Percentiles rank a stretch among this genome's conserved stretches.
Conservation (phyloP, 805 yeast species). For the Tetrapisispora pingtungensis region DNA sequence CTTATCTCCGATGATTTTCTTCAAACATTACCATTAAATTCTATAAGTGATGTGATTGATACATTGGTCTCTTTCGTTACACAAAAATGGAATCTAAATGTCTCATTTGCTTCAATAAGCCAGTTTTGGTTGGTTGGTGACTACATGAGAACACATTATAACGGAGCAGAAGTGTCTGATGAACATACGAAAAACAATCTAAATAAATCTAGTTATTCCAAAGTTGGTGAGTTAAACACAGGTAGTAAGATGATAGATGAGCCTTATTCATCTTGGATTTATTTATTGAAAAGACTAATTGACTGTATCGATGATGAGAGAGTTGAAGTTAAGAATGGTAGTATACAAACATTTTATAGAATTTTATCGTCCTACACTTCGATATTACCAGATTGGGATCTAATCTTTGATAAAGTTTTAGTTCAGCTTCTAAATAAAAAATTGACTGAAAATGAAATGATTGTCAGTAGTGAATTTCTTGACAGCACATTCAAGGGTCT, state of each 20-base stretch:
- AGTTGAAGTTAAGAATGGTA: conserved; percentile 79
- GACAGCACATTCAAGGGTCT: conserved; percentile 55
- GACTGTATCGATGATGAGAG: conserved; percentile 54
- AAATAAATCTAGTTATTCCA: no score
- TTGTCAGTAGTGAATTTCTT: conserved; percentile 53
- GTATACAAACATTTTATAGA: conserved; percentile 79
- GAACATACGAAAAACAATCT: conserved; percentile 6
- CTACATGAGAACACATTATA: conserved; percentile 35
- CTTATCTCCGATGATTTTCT: conserved; percentile 80
- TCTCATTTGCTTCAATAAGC: conserved; percentile 83
- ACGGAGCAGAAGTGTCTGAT: conserved; percentile 1
- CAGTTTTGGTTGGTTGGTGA: conserved; percentile 91
- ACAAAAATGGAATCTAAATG: conserved; percentile 68
- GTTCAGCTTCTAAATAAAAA: conserved; percentile 36
- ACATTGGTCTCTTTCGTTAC: conserved; percentile 60
- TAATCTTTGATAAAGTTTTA: conserved; percentile 56
- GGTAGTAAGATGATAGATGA: conserved; percentile 23
- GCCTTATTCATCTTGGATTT: conserved; percentile 47
- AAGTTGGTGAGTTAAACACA: conserved; percentile 3
- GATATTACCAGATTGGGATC: conserved; percentile 52
- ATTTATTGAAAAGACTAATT: conserved; percentile 52
- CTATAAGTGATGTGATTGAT: conserved; percentile 56
- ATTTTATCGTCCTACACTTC: conserved; percentile 64
- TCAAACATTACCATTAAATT: conserved; percentile 56
- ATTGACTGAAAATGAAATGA: conserved; percentile 21